Conservation (phyloP, 2,329 filamentous ascomycete genomes). For the Cercospora sojina region DNA sequence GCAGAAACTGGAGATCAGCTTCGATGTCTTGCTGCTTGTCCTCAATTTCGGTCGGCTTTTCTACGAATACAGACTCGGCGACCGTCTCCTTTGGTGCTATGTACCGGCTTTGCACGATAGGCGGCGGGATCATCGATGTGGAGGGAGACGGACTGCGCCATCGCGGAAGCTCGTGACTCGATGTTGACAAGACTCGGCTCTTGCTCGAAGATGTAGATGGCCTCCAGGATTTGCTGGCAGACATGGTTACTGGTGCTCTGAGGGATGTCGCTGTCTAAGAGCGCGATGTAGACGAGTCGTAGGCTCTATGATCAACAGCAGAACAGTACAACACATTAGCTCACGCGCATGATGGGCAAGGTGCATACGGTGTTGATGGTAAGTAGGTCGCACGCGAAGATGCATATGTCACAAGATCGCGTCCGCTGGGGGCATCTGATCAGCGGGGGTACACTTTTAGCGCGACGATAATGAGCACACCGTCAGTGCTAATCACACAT, state of each 20-base stretch:
- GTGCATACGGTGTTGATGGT: not conserved
- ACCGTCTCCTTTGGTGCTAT: constrained; percentile 13
- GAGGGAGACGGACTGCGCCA: constrained; percentile 38
- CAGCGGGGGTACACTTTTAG: not conserved
- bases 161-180: constrained; percentile 34
- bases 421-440: not conserved
- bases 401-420: constrained; percentile 2
- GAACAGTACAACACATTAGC: not conserved
- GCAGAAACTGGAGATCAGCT: constrained; percentile 57
- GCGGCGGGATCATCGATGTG: constrained; percentile 39
- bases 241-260: constrained; percentile 9
- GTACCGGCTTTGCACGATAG: constrained; percentile 38
- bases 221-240: constrained; percentile 33
- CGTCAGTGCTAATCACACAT: not conserved
- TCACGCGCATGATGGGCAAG: not conserved
- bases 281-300: not conserved
- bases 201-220: constrained; percentile 29
- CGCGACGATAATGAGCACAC: not conserved
- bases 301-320: not conserved
- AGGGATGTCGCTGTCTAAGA: not conserved
- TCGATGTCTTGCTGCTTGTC: constrained; percentile 55
- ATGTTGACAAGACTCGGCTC: constrained; percentile 24
- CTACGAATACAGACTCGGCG: constrained; percentile 45
- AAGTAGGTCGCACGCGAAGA: not conserved
- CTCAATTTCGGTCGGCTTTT: constrained; percentile 41